Base-by-base conservation (phyloP, 768 basidiomycete genomes). In the Boletus barrowsii region DNA sequence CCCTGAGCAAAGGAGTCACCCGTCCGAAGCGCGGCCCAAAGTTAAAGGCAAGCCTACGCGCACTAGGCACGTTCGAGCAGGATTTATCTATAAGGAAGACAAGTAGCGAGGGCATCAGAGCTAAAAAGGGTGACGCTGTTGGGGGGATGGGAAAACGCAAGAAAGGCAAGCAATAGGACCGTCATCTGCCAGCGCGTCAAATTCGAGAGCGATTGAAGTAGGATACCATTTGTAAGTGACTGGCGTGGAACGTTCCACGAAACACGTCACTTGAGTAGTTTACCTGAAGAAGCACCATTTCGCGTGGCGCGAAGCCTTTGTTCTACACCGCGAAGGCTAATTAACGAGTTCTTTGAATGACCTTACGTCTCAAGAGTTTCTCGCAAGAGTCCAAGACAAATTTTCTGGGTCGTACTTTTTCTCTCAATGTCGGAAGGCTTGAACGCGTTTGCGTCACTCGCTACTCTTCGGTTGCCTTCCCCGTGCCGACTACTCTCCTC, bases 81-180 rank as follows among this genome's bases (percentile, higher is more conserved):
- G 88, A 91, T 63, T 45, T 84, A 46, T 81, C 83, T 15, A 70
- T 77, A 52, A 79, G 72, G 58, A 69, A 58, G 33, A 64, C 63
- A 32, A 51, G 59, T 11, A 56, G 66, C n/a, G 88, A 88, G 72
- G 87, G 88, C 4, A 79, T 82, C 24, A 76, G 83, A 56, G 81
- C 86, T 33, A 84, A 81, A 67, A 86, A 82, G 67, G 80, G 79
- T 14, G 86, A 86, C 61, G 70, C 72, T 22, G 70, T 82, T 35
- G 78, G 80, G 15, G 75, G 80, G 24, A 73, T 78, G 68, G 76
- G 78, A 58, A 84, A 83, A 67, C 80, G 76, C 62, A 68, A 65
- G 41, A 73, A 72, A n/a, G 73, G 72, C 20, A 75, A 71, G 56
- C 64, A 72, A 60, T 68, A 64, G 47, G 33, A 18, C 17, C 7